Evolutionary conservation across 2,329 filamentous ascomycete species (phyloP), one percentile per base, ranked within the genome.

Genomic region (Neopestalotiopsis clavispora): DNA sequence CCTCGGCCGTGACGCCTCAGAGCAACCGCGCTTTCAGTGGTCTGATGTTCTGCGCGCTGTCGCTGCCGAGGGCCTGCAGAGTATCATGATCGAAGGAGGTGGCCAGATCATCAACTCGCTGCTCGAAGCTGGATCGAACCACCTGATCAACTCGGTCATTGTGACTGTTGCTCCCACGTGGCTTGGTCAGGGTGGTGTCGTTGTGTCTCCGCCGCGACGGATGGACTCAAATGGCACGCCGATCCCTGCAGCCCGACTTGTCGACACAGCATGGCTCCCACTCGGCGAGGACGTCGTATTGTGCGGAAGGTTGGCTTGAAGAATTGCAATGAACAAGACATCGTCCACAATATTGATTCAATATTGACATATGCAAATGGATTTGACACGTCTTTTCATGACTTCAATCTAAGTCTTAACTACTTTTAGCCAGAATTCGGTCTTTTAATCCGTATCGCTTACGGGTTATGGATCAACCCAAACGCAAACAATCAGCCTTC

Each of bases 21-120:
- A 3, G 2, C 17, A 57, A 5, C 40, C 40, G 40, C 38, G 84
- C 67, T 85, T 92, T 71, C 80, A 84, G 20, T 97, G 94, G 94
- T 79, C 79, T 12, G 84, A 85, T 56, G 86, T 97, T 17, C 80
- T 97, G 38, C 80, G 80, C 20, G 82, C 84, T 3, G 79, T 97
- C n/a, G 72, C 74, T 42, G 78, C 77, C 1, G 85, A 92, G 73
- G 90, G 90, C 1, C 82, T 97, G 59, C 80, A 81, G 66, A 97
- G 94, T 77, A 85, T 98, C 69, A 98, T 98, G 95, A 87, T 98
- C 63, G 95, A 98, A 79, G 95, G 95, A 0, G 95, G 95, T 12
- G 95, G 89, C 0, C 84, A 85, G 12, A 90, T 98, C 42, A 94
- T 98, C 77, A 97, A 96, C 77, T 89, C 92, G 49, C 81, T 98